Conservation (phyloP, 2,329 filamentous ascomycete genomes). For the Metarhizium anisopliae region DNA sequence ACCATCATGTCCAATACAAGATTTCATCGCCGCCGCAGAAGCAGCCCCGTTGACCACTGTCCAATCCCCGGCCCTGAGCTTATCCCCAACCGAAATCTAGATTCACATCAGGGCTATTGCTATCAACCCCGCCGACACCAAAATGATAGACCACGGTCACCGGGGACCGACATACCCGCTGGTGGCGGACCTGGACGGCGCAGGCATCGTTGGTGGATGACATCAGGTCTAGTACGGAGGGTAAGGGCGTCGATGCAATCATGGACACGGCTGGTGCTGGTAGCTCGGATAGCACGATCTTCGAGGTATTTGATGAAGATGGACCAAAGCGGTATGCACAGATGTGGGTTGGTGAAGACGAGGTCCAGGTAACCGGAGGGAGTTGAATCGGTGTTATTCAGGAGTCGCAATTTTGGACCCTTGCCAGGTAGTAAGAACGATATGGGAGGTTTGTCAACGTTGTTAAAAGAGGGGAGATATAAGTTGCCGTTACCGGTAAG, state of each 20-base stretch:
- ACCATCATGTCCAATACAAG: not conserved
- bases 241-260: slow-evolving; percentile 3
- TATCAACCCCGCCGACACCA: too few relatives aligned
- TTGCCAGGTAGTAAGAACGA: not conserved
- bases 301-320: not conserved
- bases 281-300: not conserved
- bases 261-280: slow-evolving; percentile 10
- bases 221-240: not conserved
- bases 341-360: not conserved
- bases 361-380: not conserved
- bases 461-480: not conserved
- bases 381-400: not conserved
- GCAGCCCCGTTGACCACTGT: not conserved
- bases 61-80: not conserved
- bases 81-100: slow-evolving; percentile 8
- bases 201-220: not conserved
- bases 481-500: not conserved
- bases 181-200: too few relatives aligned
- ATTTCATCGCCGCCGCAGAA: not conserved
- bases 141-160: too few relatives aligned
- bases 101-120: slow-evolving; percentile 4
- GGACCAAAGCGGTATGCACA: not conserved
- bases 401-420: not conserved
- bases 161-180: too few relatives aligned
- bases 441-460: not conserved